A percentile compares a stretch with the other conserved stretches of the same genome.
Conservation (phyloP, 495 filamentous ascomycete genomes). For the Lepidopterella palustris region DNA sequence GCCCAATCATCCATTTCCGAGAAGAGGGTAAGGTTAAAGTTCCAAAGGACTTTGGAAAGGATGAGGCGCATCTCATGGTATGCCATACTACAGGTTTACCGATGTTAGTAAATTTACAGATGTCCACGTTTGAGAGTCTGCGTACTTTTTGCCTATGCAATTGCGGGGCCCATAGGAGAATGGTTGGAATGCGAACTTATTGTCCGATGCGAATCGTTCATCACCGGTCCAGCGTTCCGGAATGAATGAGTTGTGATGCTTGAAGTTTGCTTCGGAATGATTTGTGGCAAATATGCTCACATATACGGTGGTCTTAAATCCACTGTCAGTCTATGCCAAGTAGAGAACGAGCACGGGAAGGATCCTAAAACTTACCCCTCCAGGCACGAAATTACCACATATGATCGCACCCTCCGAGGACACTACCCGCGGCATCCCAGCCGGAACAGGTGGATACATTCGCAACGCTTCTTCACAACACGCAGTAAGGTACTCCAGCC, state of each 20-base stretch:
- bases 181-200: constrained; percentile 23
- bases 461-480: constrained; percentile 47
- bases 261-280: constrained; percentile 36
- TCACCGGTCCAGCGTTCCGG: constrained; percentile 32
- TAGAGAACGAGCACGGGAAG: background rate
- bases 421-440: constrained; percentile 41
- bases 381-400: constrained; percentile 36
- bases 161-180: constrained; percentile 31
- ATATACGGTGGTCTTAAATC: constrained; percentile 37
- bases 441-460: constrained; percentile 45
- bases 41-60: constrained; percentile 29
- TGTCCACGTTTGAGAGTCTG: background rate
- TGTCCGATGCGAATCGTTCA: constrained; percentile 22
- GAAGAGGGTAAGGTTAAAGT: constrained; percentile 33
- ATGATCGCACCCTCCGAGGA: constrained; percentile 35
- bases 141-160: constrained; percentile 34
- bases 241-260: constrained; percentile 26
- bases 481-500: constrained; percentile 37
- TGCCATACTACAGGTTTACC: constrained; percentile 33
- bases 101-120: constrained; percentile 6
- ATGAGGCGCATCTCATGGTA: constrained; percentile 37
- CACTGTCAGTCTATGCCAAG: background rate
- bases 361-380: constrained; percentile 30
- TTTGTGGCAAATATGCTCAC: constrained; percentile 38
- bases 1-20: constrained; percentile 31